Conservation (phyloP, 371 early-diverging fungal species). For the Apophysomyces variabilis region DNA sequence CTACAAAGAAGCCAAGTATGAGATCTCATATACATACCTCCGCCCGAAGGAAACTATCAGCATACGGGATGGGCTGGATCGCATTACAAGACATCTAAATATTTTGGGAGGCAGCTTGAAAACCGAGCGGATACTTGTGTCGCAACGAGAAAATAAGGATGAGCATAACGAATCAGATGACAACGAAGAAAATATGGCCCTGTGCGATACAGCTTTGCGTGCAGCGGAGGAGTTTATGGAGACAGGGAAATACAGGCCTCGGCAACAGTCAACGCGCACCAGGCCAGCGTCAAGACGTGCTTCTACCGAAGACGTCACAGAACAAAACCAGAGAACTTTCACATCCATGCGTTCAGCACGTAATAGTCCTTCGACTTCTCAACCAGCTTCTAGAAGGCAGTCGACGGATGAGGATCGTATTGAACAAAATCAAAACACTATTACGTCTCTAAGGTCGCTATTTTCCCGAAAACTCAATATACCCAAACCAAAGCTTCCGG, state of each 20-base stretch:
- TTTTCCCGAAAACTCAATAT: constrained; percentile 19
- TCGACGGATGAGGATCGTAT: constrained; percentile 15
- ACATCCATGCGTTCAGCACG: constrained; percentile 23
- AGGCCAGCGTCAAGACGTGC: constrained; percentile 20
- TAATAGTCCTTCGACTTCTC: background rate
- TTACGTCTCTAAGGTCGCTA: constrained; percentile 43
- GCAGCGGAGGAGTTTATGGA: constrained; percentile 30
- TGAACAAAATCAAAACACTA: constrained; percentile 43
- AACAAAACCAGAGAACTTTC: constrained; percentile 41
- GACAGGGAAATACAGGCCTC: constrained; percentile 15
- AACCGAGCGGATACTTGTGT: constrained; percentile 45
- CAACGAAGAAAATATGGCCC: constrained; percentile 31
- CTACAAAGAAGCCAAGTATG: constrained; percentile 54
- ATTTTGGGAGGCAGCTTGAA: constrained; percentile 51
- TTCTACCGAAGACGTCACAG: constrained; percentile 16
- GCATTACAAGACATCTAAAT: constrained; percentile 49
- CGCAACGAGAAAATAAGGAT: constrained; percentile 8
- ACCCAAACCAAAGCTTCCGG: constrained; percentile 32
- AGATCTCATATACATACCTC: constrained; percentile 49
- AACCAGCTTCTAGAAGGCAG: background rate
- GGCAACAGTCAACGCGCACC: constrained; percentile 12
- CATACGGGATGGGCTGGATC: constrained; percentile 40
- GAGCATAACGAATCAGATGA: constrained; percentile 4
- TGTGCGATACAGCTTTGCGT: constrained; percentile 33
- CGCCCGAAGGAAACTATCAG: constrained; percentile 41